phyloP scores from a whole-genome alignment of 768 basidiomycete genomes.

The Lactifluus rugatus region DNA sequence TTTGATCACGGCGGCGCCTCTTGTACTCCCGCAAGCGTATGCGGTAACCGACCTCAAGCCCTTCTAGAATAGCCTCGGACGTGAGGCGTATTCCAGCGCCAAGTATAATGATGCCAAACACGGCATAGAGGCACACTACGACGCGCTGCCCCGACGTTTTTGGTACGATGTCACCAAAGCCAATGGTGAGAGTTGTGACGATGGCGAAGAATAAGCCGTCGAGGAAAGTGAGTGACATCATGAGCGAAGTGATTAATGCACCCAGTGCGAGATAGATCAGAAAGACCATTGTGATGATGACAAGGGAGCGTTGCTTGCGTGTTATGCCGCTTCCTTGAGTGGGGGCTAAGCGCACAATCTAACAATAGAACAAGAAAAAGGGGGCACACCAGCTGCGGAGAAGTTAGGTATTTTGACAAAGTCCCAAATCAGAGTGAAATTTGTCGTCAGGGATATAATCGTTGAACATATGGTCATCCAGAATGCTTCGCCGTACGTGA shows the following conservation, averaged over 20 bases:
- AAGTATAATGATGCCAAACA: slow-evolving; percentile 53
- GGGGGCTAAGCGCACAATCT: not conserved
- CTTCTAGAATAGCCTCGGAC: slow-evolving; percentile 60
- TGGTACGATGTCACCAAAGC: slow-evolving; percentile 72
- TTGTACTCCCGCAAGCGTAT: slow-evolving; percentile 42
- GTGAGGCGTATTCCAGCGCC: slow-evolving; percentile 27
- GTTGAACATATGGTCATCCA: slow-evolving; percentile 78
- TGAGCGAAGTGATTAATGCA: slow-evolving; percentile 45
- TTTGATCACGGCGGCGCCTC: slow-evolving; percentile 34
- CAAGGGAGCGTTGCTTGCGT: slow-evolving; percentile 67
- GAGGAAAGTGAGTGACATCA: slow-evolving; percentile 51
- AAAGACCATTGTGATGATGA: slow-evolving; percentile 67
- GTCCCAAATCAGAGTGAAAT: slow-evolving; percentile 59
- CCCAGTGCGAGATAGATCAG: slow-evolving; percentile 69
- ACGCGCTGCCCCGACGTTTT: slow-evolving; percentile 40
- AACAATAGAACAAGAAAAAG: not conserved
- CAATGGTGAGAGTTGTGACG: slow-evolving; percentile 55
- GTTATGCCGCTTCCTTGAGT: slow-evolving; percentile 69
- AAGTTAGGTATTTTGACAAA: slow-evolving; percentile 52
- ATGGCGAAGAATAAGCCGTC: slow-evolving; percentile 72
- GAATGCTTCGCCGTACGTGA: slow-evolving; percentile 56
- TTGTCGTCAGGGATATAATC: slow-evolving; percentile 51
- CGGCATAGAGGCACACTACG: slow-evolving; percentile 49
- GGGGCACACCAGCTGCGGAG: slow-evolving; percentile 42
- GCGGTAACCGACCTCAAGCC: slow-evolving; percentile 55